Evolutionary conservation across 208 protist genomes (phyloP).

Genomic region (Wallacemonas collosoma): DNA sequence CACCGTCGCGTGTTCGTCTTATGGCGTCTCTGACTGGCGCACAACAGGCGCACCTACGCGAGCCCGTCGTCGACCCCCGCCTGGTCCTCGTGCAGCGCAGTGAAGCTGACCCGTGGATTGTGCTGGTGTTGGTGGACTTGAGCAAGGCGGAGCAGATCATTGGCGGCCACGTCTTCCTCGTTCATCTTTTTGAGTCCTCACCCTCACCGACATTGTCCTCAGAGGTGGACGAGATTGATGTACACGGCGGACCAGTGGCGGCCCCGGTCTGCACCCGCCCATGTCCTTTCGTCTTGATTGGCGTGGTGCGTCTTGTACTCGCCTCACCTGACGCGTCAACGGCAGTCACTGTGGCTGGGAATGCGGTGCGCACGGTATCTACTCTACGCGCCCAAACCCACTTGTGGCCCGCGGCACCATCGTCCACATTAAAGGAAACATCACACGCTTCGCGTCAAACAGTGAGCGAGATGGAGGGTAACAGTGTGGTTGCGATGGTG

Average conservation of each 20-base stretch:
- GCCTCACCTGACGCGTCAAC: conserved; percentile 10
- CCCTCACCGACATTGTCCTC: neutral
- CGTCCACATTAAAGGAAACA: conserved; percentile 1
- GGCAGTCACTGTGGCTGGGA: neutral
- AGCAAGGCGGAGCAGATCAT: conserved; percentile 22
- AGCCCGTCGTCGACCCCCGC: conserved; percentile 38
- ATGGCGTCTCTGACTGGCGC: conserved; percentile 15
- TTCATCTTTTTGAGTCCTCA: conserved; percentile 49
- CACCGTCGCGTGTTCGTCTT: conserved; percentile 18
- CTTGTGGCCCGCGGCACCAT: neutral
- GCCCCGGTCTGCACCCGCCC: neutral
- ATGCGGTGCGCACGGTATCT: conserved; percentile 10
- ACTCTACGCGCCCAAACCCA: conserved; percentile 1
- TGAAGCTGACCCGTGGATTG: conserved; percentile 42
- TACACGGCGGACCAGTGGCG: neutral
- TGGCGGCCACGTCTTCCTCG: conserved; percentile 26
- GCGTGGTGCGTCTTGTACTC: conserved; percentile 2
- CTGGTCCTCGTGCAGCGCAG: conserved; percentile 76
- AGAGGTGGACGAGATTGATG: too few relatives aligned
- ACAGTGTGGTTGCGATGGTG: too few relatives aligned
- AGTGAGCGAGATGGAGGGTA: too few relatives aligned
- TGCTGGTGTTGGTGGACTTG: conserved; percentile 66
- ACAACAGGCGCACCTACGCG: conserved; percentile 2
- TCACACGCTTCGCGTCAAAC: neutral
- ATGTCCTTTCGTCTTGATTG: neutral